A percentile compares a stretch with the other conserved stretches of the same genome.
These are phyloP conservation scores for Noccaea bulbosa DNA, from an alignment of 345 rosid species.

Conservation along the genomic window DNA sequence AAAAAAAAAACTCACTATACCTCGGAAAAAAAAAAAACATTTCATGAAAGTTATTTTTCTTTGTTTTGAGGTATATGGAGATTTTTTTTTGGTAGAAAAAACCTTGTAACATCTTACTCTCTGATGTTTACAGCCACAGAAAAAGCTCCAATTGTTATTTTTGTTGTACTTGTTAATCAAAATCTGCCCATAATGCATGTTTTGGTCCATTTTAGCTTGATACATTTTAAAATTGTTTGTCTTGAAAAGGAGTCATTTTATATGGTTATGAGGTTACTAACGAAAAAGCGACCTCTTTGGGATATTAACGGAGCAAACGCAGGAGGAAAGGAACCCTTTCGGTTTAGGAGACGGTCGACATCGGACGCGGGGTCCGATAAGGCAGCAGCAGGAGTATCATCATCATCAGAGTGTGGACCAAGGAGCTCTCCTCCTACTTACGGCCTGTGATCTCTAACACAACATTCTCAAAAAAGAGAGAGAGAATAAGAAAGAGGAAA, in stretches of 20 bases:
- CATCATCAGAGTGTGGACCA: constrained; percentile 58
- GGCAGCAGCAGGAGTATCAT: constrained; percentile 41
- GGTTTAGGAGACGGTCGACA: constrained; percentile 77
- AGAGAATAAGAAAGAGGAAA: neutral
- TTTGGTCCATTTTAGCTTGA: too few relatives aligned
- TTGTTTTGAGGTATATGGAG: too few relatives aligned
- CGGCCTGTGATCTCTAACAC: constrained; percentile 65
- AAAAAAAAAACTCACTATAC: too few relatives aligned
- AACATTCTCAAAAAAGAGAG: neutral
- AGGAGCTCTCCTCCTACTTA: constrained; percentile 79
- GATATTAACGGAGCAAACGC: constrained; percentile 48
- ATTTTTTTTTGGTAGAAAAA: too few relatives aligned
- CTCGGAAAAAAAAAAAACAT: too few relatives aligned
- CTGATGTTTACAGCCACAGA: too few relatives aligned
- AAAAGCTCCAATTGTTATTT: too few relatives aligned
- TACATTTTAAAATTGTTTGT: too few relatives aligned
- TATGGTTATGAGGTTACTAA: constrained; percentile 32
- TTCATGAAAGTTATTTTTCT: too few relatives aligned
- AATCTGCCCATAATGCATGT: too few relatives aligned
- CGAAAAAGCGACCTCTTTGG: constrained; percentile 29
- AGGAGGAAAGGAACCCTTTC: constrained; percentile 80
- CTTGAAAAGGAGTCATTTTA: neutral
- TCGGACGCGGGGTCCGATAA: constrained; percentile 73
- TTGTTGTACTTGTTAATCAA: too few relatives aligned
- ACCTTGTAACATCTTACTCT: too few relatives aligned